phyloP scores from a whole-genome alignment of 768 basidiomycete genomes.

The Xerocomus spinulosus region DNA sequence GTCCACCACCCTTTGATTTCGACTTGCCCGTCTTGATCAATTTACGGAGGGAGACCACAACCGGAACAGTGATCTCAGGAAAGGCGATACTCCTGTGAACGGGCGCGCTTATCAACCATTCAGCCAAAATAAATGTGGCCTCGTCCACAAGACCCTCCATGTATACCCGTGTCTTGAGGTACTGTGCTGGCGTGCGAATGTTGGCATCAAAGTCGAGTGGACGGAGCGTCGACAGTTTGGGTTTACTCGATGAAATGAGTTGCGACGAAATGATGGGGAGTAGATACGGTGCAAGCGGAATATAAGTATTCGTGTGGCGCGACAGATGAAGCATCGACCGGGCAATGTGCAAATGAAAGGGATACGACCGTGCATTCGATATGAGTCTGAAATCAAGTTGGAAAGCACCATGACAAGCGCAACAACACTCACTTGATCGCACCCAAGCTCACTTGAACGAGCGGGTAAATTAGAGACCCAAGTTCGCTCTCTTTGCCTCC shows the following conservation, averaged over 20 bases:
- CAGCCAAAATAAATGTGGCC: slow-evolving; percentile 67
- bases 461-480: slow-evolving; percentile 86
- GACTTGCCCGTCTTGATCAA: slow-evolving; percentile 60
- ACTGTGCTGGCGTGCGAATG: slow-evolving; percentile 84
- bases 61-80: slow-evolving; percentile 85
- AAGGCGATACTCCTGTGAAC: slow-evolving; percentile 88
- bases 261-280: slow-evolving; percentile 80
- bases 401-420: not conserved
- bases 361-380: slow-evolving; percentile 86
- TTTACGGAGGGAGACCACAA: slow-evolving; percentile 67
- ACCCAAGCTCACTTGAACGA: slow-evolving; percentile 91
- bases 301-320: slow-evolving; percentile 77
- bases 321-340: slow-evolving; percentile 86
- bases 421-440: slow-evolving; percentile 70
- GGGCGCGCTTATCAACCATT: slow-evolving; percentile 67
- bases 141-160: slow-evolving; percentile 82
- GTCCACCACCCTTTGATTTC: slow-evolving; percentile 27
- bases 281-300: slow-evolving; percentile 83
- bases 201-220: slow-evolving; percentile 86
- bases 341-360: slow-evolving; percentile 89
- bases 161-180: slow-evolving; percentile 84
- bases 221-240: slow-evolving; percentile 80
- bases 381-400: slow-evolving; percentile 59
- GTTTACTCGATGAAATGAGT: slow-evolving; percentile 60
- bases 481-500: slow-evolving; percentile 70